Conservation (phyloP, 2,329 filamentous ascomycete species). For the Tolypocladium pustulatum region DNA sequence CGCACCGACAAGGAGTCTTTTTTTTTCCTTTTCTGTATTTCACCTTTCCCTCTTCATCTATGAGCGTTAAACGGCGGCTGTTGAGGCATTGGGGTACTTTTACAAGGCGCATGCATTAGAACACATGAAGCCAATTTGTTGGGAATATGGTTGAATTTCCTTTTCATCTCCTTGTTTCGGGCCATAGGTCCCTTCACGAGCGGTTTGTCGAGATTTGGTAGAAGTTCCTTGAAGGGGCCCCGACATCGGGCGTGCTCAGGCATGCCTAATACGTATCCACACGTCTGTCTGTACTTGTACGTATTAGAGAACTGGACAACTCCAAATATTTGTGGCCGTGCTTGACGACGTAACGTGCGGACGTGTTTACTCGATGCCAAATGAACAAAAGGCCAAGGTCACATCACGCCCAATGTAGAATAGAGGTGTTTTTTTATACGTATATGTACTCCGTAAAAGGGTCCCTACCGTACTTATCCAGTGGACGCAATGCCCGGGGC, state of each 20-base stretch:
- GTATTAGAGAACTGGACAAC: neutral
- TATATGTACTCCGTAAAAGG: too few species aligned
- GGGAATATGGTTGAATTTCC: neutral
- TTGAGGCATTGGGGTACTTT: neutral
- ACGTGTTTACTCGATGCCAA: too few species aligned
- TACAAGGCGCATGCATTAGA: neutral
- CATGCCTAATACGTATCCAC: neutral
- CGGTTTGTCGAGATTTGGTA: too few species aligned
- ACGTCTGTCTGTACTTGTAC: neutral
- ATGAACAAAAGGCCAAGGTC: too few species aligned
- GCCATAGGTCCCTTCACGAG: too few species aligned
- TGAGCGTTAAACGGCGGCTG: neutral
- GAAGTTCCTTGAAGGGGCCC: neutral
- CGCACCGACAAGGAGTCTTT: conserved; percentile 18
- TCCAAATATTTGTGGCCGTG: neutral
- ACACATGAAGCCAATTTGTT: neutral
- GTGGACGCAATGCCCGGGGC: too few species aligned
- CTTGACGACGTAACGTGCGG: neutral
- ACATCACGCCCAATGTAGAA: too few species aligned
- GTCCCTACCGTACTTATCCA: too few species aligned
- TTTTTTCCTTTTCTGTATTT: conserved; percentile 2
- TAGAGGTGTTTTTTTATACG: too few species aligned
- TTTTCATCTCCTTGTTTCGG: neutral
- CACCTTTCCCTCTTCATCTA: neutral
- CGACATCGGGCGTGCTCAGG: neutral